Conservation (phyloP, 495 filamentous ascomycete genomes). For the Aspergillus biplanus region DNA sequence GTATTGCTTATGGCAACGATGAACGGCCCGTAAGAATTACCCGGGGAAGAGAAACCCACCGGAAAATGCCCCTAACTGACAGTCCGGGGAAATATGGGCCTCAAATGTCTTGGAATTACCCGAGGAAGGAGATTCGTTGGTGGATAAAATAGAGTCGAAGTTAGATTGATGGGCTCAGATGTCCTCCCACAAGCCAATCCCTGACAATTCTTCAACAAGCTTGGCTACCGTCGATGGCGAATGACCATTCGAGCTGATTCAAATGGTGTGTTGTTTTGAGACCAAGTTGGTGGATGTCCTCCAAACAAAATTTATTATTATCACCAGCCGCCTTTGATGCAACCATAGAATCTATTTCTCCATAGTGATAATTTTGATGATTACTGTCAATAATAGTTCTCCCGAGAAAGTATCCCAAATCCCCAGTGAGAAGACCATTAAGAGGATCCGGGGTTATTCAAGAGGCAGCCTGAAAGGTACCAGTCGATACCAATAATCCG, state of each 20-base stretch:
- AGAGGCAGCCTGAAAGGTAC: slow-evolving; percentile 6
- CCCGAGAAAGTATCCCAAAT: slow-evolving; percentile 2
- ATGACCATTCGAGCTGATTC: slow-evolving; percentile 8
- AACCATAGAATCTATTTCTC: not conserved
- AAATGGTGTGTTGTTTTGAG: not conserved
- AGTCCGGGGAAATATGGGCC: too few species aligned
- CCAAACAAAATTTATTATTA: not conserved
- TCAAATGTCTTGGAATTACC: too few species aligned
- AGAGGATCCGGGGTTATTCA: slow-evolving; percentile 11
- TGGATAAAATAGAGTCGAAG: slow-evolving; percentile 18
- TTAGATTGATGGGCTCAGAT: slow-evolving; percentile 5
- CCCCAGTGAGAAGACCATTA: slow-evolving; percentile 5
- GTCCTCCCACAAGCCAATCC: slow-evolving; percentile 8
- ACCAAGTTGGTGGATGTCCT: slow-evolving; percentile 13
- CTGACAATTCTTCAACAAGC: not conserved
- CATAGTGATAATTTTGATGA: not conserved
- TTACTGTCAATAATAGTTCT: slow-evolving; percentile 3
- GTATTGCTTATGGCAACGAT: too few species aligned
- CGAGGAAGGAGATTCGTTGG: slow-evolving; percentile 8
- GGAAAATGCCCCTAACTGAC: too few species aligned
- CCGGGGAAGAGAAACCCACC: too few species aligned
- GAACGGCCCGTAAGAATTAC: too few species aligned
- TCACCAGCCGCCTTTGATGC: not conserved
- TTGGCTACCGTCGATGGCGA: slow-evolving; percentile 14
- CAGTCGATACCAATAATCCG: slow-evolving; percentile 7